phyloP scores from a whole-genome alignment of 257 asterid species.

The Leptodermis oblonga region DNA sequence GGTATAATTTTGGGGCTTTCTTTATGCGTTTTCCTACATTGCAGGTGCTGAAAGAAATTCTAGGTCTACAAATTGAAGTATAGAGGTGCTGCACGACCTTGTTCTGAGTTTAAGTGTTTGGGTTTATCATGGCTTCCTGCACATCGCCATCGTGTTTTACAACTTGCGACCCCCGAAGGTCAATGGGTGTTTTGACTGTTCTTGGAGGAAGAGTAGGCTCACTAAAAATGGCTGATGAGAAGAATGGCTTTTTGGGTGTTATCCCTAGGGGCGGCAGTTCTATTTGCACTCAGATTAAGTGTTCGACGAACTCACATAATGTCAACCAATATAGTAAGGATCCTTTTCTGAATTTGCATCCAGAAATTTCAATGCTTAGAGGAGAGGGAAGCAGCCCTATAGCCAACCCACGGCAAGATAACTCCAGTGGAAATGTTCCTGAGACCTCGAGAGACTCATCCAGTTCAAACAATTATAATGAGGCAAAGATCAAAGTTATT shows the following conservation, averaged over 20 bases:
- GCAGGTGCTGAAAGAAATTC: conserved; percentile 18
- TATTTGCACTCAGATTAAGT: conserved; percentile 38
- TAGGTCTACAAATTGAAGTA: conserved; percentile 8
- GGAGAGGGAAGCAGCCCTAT: conserved; percentile 53
- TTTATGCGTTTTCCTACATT: not conserved
- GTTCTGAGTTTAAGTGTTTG: conserved; percentile 13
- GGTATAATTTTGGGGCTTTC: conserved; percentile 9
- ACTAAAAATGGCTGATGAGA: conserved; percentile 46
- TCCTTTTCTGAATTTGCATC: conserved; percentile 73
- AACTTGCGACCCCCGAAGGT: conserved; percentile 49
- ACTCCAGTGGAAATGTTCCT: conserved; percentile 38
- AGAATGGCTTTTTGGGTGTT: conserved; percentile 35
- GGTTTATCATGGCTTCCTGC: conserved; percentile 53
- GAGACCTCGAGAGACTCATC: conserved; percentile 53
- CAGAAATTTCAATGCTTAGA: conserved; percentile 78
- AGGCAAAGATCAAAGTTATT: conserved; percentile 89
- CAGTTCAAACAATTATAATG: conserved; percentile 45
- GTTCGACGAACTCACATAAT: conserved; percentile 61
- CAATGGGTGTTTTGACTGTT: conserved; percentile 41
- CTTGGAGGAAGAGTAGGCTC: conserved; percentile 48
- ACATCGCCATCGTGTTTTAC: conserved; percentile 51
- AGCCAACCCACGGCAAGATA: conserved; percentile 47
- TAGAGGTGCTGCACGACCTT: not conserved
- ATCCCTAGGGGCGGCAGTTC: conserved; percentile 30
- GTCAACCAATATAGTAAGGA: conserved; percentile 54